These are phyloP conservation scores for Picocystis salinarum DNA, from an alignment of 139 green algal species.

Conservation along the genomic window DNA sequence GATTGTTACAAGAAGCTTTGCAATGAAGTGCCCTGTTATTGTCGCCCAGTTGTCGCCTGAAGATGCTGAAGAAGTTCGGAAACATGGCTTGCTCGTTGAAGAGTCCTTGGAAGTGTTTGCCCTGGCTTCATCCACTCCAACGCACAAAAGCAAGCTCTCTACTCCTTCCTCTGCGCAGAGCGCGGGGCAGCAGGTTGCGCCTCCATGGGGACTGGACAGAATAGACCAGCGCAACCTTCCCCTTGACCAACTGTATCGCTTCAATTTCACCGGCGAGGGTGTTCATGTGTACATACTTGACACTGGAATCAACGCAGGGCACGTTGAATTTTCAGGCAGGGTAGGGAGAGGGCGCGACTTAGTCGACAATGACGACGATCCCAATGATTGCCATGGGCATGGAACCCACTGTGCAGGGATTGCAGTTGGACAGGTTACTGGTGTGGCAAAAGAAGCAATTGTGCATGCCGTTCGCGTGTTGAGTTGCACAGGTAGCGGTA, in stretches of 20 bases:
- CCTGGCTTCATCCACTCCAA: too few species aligned
- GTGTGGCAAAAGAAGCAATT: constrained; percentile 9
- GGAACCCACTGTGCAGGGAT: constrained; percentile 11
- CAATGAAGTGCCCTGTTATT: too few species aligned
- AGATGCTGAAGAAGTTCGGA: too few species aligned
- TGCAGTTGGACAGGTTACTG: constrained; percentile 2
- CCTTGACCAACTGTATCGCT: constrained; percentile 32
- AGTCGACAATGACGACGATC: background rate
- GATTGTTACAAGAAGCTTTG: too few species aligned
- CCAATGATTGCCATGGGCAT: constrained; percentile 4
- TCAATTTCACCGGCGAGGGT: constrained; percentile 19
- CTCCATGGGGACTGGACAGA: constrained; percentile 37
- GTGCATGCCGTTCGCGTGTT: constrained; percentile 5
- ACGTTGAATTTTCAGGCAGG: constrained; percentile 6
- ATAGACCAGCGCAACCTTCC: constrained; percentile 37
- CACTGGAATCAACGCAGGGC: constrained; percentile 12
- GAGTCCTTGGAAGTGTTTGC: too few species aligned
- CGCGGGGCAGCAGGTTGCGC: background rate
- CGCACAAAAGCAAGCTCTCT: too few species aligned
- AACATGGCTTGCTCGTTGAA: too few species aligned
- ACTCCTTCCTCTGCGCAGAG: too few species aligned
- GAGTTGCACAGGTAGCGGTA: constrained; percentile 4
- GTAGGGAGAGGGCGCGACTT: background rate
- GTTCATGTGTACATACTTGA: constrained; percentile 55
- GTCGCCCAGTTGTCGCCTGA: too few species aligned